Evolutionary conservation across 108 stramenopile species (phyloP).

Genomic region (Parmales sp.): DNA sequence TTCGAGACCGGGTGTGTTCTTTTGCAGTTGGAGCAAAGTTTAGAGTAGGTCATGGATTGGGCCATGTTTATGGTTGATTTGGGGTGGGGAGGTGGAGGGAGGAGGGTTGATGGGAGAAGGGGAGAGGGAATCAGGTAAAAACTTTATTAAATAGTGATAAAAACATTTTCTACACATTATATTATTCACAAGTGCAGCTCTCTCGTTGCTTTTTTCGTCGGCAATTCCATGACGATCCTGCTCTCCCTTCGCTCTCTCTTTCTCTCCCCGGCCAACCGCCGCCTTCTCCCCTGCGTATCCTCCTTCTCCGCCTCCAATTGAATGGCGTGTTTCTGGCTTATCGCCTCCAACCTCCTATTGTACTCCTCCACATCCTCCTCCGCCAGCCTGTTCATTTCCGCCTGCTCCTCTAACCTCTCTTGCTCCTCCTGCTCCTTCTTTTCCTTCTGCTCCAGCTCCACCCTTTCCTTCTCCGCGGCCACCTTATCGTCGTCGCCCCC

Average conservation of each 20-base stretch:
- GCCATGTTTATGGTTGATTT: too few species aligned
- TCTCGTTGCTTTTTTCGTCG: background rate
- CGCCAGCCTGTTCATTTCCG: constrained; percentile 9
- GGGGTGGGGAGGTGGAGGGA: too few species aligned
- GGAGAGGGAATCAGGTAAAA: too few species aligned
- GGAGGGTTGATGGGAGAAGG: too few species aligned
- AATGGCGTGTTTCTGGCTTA: background rate
- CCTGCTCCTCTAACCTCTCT: background rate
- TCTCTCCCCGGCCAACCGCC: background rate
- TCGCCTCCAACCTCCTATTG: constrained; percentile 4
- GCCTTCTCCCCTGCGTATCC: background rate
- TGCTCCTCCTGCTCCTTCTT: background rate
- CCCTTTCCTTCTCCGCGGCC: background rate
- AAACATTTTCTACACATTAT: too few species aligned
- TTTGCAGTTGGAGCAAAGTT: too few species aligned
- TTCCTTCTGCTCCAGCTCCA: background rate
- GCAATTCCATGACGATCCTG: background rate
- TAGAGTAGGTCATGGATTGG: too few species aligned
- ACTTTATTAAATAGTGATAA: too few species aligned
- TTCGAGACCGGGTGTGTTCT: too few species aligned
- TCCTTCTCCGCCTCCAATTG: background rate
- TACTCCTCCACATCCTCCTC: constrained; percentile 11
- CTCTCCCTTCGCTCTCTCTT: background rate
- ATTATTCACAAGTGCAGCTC: background rate
- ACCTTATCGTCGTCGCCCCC: background rate